Percentiles rank a stretch among this genome's conserved stretches.
Conservation (phyloP, 129 eudicot species). For the Sambucus nigra region DNA sequence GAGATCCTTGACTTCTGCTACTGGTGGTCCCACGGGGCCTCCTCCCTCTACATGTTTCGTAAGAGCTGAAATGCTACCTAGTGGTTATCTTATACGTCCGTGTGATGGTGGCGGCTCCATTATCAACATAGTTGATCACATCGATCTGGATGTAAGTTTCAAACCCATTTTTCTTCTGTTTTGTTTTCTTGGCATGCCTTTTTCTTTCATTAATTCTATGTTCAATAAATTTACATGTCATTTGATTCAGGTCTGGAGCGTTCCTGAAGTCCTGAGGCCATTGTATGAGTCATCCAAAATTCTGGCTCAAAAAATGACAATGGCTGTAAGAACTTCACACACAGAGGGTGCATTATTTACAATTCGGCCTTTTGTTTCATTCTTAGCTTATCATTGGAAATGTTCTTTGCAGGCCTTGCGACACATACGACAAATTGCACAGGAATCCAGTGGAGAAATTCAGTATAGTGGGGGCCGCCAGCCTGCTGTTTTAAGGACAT, state of each 20-base stretch:
- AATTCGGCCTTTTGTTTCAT: not conserved
- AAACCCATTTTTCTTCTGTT: not conserved
- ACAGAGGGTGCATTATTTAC: not conserved
- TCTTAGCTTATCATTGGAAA: not conserved
- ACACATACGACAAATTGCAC: slow-evolving; percentile 79
- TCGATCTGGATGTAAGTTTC: slow-evolving; percentile 58
- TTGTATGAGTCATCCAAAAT: slow-evolving; percentile 82
- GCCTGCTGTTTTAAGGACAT: slow-evolving; percentile 84
- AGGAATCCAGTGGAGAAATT: slow-evolving; percentile 81
- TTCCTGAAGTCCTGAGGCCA: slow-evolving; percentile 85
- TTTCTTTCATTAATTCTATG: not conserved
- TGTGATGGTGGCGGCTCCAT: slow-evolving; percentile 94
- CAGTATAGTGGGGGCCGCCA: slow-evolving; percentile 75
- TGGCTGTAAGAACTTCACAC: slow-evolving; percentile 47
- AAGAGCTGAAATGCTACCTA: slow-evolving; percentile 74
- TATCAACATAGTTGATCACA: slow-evolving; percentile 72
- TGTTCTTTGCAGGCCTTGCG: slow-evolving; percentile 66
- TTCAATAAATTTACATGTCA: not conserved
- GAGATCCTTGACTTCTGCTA: slow-evolving; percentile 65
- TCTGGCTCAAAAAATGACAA: slow-evolving; percentile 83
- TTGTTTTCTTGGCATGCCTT: too few relatives aligned
- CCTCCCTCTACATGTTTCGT: slow-evolving; percentile 53
- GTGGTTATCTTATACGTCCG: slow-evolving; percentile 82
- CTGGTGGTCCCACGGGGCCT: slow-evolving; percentile 68
- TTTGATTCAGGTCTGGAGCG: slow-evolving; percentile 58